Evolutionary conservation across 2,329 filamentous ascomycete genomes (phyloP).

Genomic region (Penicillium sp.): DNA sequence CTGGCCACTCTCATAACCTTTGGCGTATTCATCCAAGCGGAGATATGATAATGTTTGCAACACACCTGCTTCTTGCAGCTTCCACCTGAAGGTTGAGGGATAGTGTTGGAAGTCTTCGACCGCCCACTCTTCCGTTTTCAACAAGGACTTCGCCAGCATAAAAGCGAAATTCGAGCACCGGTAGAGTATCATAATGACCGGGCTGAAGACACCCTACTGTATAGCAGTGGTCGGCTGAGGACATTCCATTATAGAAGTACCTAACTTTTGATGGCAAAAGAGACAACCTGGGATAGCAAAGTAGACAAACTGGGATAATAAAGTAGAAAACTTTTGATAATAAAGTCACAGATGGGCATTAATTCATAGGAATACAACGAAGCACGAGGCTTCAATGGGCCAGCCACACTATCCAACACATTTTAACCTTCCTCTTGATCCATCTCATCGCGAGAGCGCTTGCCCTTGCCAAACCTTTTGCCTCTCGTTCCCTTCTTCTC

Average conservation of each 20-base stretch:
- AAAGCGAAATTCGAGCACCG: too few species aligned
- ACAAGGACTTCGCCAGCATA: too few species aligned
- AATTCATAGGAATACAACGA: conserved; percentile 20
- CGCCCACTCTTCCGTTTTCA: too few species aligned
- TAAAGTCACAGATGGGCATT: conserved; percentile 11
- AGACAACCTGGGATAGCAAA: too few species aligned
- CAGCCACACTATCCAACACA: conserved; percentile 10
- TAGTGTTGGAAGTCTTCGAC: too few species aligned
- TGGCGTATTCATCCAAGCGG: not conserved
- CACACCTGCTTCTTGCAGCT: conserved; percentile 31
- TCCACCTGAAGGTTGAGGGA: not conserved
- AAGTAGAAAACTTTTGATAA: conserved; percentile 16
- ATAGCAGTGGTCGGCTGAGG: too few species aligned
- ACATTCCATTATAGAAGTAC: not conserved
- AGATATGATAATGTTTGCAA: not conserved
- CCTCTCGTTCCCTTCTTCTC: conserved; percentile 67
- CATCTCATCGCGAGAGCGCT: conserved; percentile 68
- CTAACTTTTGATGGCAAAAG: conserved; percentile 12
- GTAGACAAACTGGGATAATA: too few species aligned
- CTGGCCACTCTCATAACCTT: conserved; percentile 1
- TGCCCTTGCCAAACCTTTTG: conserved; percentile 59
- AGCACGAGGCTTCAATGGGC: conserved; percentile 11
- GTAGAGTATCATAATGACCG: too few species aligned
- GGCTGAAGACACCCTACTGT: too few species aligned
- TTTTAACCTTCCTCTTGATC: conserved; percentile 73